Conservation (phyloP, 257 asterid species). For the Echites panduratus region DNA sequence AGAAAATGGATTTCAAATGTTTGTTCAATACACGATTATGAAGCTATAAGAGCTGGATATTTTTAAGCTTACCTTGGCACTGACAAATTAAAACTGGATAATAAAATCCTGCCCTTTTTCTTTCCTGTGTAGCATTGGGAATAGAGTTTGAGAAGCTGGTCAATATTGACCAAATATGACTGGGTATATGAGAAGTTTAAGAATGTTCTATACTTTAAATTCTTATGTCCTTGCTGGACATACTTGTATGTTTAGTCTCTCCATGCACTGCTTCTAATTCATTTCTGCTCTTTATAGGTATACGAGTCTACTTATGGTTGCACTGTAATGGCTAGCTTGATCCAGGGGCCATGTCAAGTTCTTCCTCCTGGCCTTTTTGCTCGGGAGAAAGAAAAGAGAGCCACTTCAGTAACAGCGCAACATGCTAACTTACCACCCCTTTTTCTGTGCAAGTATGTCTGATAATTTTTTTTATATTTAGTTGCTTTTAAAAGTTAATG, state of each 20-base stretch:
- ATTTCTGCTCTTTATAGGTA: conserved; percentile 46
- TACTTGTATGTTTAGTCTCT: neutral
- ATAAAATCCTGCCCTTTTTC: neutral
- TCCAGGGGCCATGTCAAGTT: conserved; percentile 77
- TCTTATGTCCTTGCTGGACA: neutral
- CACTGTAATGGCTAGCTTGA: conserved; percentile 58
- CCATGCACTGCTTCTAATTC: conserved; percentile 1
- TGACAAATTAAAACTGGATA: no score
- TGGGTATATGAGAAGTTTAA: neutral
- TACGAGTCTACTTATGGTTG: conserved; percentile 60
- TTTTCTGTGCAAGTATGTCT: conserved; percentile 83
- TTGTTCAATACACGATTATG: neutral
- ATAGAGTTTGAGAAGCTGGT: neutral
- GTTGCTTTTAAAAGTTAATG: conserved; percentile 6
- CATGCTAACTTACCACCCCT: conserved; percentile 49
- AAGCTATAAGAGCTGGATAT: neutral
- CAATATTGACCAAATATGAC: neutral
- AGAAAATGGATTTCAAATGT: neutral
- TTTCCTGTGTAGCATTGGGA: neutral
- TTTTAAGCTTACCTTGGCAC: neutral
- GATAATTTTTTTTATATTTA: conserved; percentile 13
- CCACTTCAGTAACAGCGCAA: conserved; percentile 32
- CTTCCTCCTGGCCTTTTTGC: conserved; percentile 72
- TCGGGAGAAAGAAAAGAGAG: conserved; percentile 69
- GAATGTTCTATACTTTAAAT: neutral